These are phyloP conservation scores for Blastocystis sp. DNA, from an alignment of 352 stramenopile genomes.

Conservation along the genomic window DNA sequence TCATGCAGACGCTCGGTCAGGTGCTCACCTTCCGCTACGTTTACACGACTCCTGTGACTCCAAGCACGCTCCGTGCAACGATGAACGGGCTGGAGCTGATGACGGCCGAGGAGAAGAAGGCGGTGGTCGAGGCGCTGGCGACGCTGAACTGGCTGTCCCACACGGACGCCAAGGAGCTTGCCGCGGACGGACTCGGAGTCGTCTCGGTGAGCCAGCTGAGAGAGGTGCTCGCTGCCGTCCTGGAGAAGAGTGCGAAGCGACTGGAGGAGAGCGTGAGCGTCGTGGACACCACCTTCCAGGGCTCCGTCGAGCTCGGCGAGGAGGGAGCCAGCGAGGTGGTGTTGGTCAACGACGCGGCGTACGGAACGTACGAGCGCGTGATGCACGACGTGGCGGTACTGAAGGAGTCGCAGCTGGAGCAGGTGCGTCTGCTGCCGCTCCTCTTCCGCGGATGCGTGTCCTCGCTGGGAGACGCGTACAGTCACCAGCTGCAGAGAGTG, in stretches of 20 bases:
- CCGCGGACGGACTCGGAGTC: not conserved
- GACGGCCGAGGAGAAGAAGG: not conserved
- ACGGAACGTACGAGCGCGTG: not conserved
- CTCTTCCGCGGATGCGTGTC: not conserved
- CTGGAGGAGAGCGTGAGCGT: not conserved
- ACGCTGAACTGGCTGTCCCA: conserved; percentile 20
- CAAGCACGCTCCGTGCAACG: not conserved
- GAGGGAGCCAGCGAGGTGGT: not conserved
- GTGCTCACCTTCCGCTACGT: not conserved
- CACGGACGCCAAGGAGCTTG: not conserved
- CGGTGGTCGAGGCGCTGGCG: conserved; percentile 29
- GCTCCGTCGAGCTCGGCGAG: conserved; percentile 9
- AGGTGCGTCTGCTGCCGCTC: not conserved
- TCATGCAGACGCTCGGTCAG: not conserved
- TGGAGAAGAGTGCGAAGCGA: not conserved
- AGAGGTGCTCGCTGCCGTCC: not conserved
- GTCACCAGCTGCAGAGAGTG: not conserved
- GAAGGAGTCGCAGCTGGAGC: not conserved
- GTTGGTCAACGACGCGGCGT: not conserved
- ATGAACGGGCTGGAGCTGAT: not conserved
- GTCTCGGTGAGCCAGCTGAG: not conserved
- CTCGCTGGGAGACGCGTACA: not conserved
- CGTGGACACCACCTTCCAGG: conserved; percentile 39
- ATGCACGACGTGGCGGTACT: not conserved
- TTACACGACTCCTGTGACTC: not conserved